Evolutionary conservation across 1,284 basidiomycete genomes (phyloP), one percentile per base, ranked within the genome.

Genomic region (Clitocybe nebularis): DNA sequence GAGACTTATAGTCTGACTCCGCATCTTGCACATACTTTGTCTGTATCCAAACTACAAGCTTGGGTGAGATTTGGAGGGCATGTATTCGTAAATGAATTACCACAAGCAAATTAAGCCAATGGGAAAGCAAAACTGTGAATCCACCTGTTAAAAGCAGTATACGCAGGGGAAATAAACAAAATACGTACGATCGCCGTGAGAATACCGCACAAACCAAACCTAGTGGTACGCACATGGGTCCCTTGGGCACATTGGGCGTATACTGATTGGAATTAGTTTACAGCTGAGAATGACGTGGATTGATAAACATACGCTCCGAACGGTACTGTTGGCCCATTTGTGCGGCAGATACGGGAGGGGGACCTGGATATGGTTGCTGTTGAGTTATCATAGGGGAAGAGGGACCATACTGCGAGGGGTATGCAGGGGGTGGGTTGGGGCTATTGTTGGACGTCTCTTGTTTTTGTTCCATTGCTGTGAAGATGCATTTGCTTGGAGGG

Each of bases 141-240:
- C 17, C 21, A 14, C 17, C 44, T 32, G 38, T 32, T 7, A 14
- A 28, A 21, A 2, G 14, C 13, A 26, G 28, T 20, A 23, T 6
- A n/a, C 29, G 3, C 29, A 7, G 11, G 8, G 11, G 13, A 16
- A 32, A 6, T 10, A 4, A 16, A 19, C 20, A 23, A n/a, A 4
- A 25, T 28, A 41, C 55, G 47, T 41, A 57, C 55, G 20, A 71
- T 57, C 1, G 67, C 67, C 11, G 62, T 58, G 16, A 71, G 61
- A 38, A 71, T 69, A 5, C 68, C 69, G 44, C 64, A 68, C 1
- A 64, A 38, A 11, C 67, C 68, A 22, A 65, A 70, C 10, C 57
- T 60, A 4, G 60, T 61, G 5, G 56, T 61, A 8, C 51, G 56
- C 13, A 62, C 56, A 41, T 70, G 69, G 17, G 57, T 49, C 8